Base-by-base conservation (phyloP, 495 filamentous ascomycete species). In the Talaromyces trachyspermus region DNA sequence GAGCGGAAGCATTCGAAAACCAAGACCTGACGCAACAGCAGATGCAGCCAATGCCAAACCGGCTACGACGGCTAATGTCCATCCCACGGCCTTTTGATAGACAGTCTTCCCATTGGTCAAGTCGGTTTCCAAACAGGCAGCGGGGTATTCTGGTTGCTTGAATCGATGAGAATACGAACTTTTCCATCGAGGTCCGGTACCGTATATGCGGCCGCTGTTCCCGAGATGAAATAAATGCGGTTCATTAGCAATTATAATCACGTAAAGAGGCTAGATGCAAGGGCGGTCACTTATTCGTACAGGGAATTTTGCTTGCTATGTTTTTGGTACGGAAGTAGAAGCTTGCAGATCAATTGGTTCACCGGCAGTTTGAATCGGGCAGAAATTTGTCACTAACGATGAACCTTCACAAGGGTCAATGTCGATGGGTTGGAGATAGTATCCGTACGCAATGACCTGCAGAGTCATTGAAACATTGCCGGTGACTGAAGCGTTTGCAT, bases 1-100 rank as follows among this genome's bases (percentile, higher is more conserved):
- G 88, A n/a, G 88, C 86, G 41, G 88, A 88, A n/a, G 88, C 88
- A 59, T 91, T 92, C 17, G 86, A 84, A 65, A 89, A 81, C 83
- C 84, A 17, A 87, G 65, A 6, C 82, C 83, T 17, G 78, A 81
- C 26, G 83, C 74, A 46, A 88, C 70, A 49, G 83, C 84, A 29
- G 84, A 86, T 7, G 80, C 79, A 37, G 88, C 64, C 29, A 94
- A 71, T 30, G 81, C 84, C 29, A 90, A 59, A 46, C 81, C 83
- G 44, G 81, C 82, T 43, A 91, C 85, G 40, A 86, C 72, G 39
- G 88, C 88, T 12, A 85, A 80, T 18, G 73, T 67, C 88, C 88
- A 92, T 50, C 85, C 84, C 5, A 94, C 85, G 47, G 76, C 88
- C 49, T 84, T 71, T 52, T 90, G 77, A 56, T 92, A 76, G 39